phyloP scores from a whole-genome alignment of 139 green algal species.

The Nannochloris sp. region DNA sequence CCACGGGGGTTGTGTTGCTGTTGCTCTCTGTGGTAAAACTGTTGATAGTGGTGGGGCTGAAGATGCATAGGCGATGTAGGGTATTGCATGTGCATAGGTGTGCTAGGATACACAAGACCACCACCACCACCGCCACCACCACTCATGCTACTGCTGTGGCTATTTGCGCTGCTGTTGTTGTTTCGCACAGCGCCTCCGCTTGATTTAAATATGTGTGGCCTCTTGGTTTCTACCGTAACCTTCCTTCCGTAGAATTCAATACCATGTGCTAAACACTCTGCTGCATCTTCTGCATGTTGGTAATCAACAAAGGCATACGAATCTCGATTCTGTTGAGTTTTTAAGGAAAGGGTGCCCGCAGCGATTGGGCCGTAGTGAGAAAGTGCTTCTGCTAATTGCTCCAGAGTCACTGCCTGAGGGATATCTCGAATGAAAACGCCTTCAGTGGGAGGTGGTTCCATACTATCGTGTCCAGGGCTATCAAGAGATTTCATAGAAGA shows the following conservation, averaged over 20 bases:
- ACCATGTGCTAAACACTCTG: not conserved
- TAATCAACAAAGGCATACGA: slow-evolving; percentile 53
- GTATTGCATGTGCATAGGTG: too few species aligned
- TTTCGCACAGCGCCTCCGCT: not conserved
- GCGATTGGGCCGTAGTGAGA: slow-evolving; percentile 25
- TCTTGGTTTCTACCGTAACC: slow-evolving; percentile 6
- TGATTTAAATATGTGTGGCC: slow-evolving; percentile 11
- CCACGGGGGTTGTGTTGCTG: too few species aligned
- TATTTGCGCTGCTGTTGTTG: not conserved
- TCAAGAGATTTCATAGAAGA: not conserved
- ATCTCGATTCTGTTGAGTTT: slow-evolving; percentile 32
- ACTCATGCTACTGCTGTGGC: too few species aligned
- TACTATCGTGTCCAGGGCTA: not conserved
- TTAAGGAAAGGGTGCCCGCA: slow-evolving; percentile 19
- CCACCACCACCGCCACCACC: too few species aligned
- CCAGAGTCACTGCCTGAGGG: slow-evolving; percentile 10
- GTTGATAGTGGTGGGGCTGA: too few species aligned
- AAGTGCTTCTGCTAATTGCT: slow-evolving; percentile 30
- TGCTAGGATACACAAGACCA: too few species aligned
- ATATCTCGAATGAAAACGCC: slow-evolving; percentile 25
- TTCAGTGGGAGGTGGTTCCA: slow-evolving; percentile 3
- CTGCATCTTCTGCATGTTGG: slow-evolving; percentile 12
- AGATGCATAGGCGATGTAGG: too few species aligned
- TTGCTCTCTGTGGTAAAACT: too few species aligned
- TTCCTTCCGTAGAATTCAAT: not conserved